Conservation (phyloP, 1,139 yeast genomes). For the Debaryomyces psychrophilus region DNA sequence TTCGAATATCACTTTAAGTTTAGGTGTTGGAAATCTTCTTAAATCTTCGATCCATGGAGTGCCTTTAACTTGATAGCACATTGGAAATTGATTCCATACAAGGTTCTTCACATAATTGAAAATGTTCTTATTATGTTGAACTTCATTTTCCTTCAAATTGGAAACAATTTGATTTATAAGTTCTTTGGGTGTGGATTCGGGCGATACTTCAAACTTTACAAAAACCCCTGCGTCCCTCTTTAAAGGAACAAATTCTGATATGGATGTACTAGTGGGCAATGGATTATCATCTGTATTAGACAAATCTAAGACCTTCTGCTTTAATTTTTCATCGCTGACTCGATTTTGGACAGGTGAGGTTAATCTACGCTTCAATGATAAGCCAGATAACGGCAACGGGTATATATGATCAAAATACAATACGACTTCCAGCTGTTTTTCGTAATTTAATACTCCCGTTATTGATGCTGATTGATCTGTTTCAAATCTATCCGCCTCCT, state of each 20-base stretch:
- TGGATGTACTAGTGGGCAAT: conserved; percentile 32
- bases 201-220: conserved; percentile 71
- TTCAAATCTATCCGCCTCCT: conserved; percentile 37
- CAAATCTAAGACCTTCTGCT: conserved; percentile 25
- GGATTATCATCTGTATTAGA: conserved; percentile 28
- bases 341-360: conserved; percentile 21
- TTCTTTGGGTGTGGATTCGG: conserved; percentile 48
- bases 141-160: conserved; percentile 43
- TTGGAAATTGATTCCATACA: conserved; percentile 35
- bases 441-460: conserved; percentile 49
- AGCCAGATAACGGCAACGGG: conserved; percentile 30
- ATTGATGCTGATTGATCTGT: conserved; percentile 39
- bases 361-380: conserved; percentile 25
- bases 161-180: conserved; percentile 53
- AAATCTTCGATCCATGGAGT: conserved; percentile 96
- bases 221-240: conserved; percentile 92
- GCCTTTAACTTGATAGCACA: conserved; percentile 78
- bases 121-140: conserved; percentile 32
- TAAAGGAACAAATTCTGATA: conserved; percentile 61
- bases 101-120: conserved; percentile 23
- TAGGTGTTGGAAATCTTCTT: conserved; percentile 68
- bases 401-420: conserved; percentile 46
- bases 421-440: conserved; percentile 34
- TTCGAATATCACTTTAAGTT: conserved; percentile 68
- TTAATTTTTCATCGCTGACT: conserved; percentile 20